A percentile compares a stretch with the other conserved stretches of the same genome.
phyloP scores from a whole-genome alignment of 306 rosid species.

The Inga laurina region DNA sequence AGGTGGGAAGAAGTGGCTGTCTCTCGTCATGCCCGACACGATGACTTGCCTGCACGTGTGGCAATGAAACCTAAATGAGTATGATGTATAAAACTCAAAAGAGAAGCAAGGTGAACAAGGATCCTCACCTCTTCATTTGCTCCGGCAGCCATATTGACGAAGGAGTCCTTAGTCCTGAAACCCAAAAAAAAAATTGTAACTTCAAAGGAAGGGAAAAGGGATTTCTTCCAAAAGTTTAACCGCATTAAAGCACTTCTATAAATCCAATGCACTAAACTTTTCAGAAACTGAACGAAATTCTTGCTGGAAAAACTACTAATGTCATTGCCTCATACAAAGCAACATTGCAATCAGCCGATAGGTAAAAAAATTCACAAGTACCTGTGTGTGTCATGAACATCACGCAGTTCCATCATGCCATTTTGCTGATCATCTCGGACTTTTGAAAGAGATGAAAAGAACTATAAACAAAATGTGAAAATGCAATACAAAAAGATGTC shows the following conservation, averaged over 20 bases:
- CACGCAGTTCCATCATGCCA: slow-evolving; percentile 70
- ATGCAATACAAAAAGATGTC: slow-evolving; percentile 3
- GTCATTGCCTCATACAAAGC: neutral
- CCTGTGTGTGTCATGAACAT: slow-evolving; percentile 73
- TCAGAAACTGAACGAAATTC: neutral
- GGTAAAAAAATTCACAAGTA: slow-evolving; percentile 37
- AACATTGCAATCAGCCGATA: slow-evolving; percentile 15
- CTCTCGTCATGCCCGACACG: slow-evolving; percentile 78
- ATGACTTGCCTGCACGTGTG: slow-evolving; percentile 63
- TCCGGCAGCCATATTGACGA: slow-evolving; percentile 89
- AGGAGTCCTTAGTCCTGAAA: slow-evolving; percentile 83
- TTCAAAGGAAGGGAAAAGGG: slow-evolving; percentile 8
- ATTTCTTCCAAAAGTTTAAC: slow-evolving; percentile 1
- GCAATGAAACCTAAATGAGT: slow-evolving; percentile 5
- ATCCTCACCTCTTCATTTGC: slow-evolving; percentile 89
- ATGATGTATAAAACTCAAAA: neutral
- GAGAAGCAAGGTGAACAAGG: slow-evolving; percentile 25
- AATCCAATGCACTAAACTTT: slow-evolving; percentile 11
- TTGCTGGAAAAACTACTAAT: neutral
- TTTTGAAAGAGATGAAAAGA: slow-evolving; percentile 88
- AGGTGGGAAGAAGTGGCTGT: slow-evolving; percentile 91
- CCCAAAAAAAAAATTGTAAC: slow-evolving; percentile 17
- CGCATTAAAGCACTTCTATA: neutral
- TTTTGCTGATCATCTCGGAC: slow-evolving; percentile 76
- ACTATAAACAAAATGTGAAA: slow-evolving; percentile 51